Percentiles rank a stretch among this genome's conserved stretches.
These are phyloP conservation scores for Mycena floridula DNA, from an alignment of 768 basidiomycete species.

Conservation along the genomic window DNA sequence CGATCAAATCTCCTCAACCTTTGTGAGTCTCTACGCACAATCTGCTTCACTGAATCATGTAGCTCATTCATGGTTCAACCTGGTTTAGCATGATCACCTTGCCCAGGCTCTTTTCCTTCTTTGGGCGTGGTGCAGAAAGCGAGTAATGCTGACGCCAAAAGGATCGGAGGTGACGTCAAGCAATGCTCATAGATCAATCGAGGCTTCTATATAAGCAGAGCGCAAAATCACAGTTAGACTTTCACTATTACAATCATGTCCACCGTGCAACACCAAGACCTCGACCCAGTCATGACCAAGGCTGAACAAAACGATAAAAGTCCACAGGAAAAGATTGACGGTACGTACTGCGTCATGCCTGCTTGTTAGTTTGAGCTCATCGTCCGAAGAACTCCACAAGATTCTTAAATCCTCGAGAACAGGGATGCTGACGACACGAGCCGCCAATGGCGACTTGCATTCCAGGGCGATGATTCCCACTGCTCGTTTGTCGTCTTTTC, in stretches of 20 bases:
- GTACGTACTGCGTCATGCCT: conserved; percentile 22
- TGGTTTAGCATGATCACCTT: no score
- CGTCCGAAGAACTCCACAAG: conserved; percentile 49
- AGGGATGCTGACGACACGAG: conserved; percentile 76
- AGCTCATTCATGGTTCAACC: no score
- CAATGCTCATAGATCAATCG: not conserved
- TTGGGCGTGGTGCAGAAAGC: not conserved
- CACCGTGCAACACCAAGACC: conserved; percentile 10
- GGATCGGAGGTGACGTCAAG: not conserved
- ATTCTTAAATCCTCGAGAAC: conserved; percentile 59
- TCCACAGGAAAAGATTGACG: conserved; percentile 61
- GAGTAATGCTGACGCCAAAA: not conserved
- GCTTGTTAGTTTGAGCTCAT: not conserved
- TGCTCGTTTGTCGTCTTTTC: conserved; percentile 38
- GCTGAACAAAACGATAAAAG: conserved; percentile 54
- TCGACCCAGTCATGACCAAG: conserved; percentile 71
- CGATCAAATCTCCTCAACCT: conserved; percentile 19
- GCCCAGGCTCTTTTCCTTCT: no score
- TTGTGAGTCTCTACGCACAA: conserved; percentile 10
- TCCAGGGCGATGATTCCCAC: conserved; percentile 76
- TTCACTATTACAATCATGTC: not conserved
- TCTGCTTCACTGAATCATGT: no score
- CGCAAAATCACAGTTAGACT: not conserved
- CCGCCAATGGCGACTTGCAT: conserved; percentile 62
- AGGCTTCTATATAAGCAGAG: not conserved